Evolutionary conservation across 352 stramenopile genomes (phyloP).

Genomic region (Sclerospora graminicola): DNA sequence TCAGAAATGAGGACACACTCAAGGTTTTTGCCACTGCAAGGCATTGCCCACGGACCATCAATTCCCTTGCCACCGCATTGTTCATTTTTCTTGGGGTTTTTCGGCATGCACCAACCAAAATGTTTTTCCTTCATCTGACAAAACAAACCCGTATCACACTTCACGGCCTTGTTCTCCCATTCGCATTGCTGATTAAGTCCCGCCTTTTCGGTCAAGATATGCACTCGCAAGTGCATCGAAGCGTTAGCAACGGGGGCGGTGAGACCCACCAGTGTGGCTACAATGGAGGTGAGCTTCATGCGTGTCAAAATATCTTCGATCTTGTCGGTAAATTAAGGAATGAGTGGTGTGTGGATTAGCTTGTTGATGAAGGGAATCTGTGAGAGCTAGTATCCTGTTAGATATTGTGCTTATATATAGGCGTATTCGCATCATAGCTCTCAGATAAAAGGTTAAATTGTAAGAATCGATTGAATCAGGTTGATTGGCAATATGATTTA

Average conservation of each 20-base stretch:
- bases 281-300: conserved; percentile 14
- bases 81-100: background rate
- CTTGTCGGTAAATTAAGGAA: conserved; percentile 7
- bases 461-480: no score
- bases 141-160: conserved; percentile 18
- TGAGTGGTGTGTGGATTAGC: conserved; percentile 5
- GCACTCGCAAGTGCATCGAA: conserved; percentile 13
- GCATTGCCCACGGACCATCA: conserved; percentile 11
- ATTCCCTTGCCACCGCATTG: conserved; percentile 3
- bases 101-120: background rate
- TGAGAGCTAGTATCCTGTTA: background rate
- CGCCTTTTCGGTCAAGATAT: conserved; percentile 14
- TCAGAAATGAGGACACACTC: conserved; percentile 18
- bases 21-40: conserved; percentile 13
- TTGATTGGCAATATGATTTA: no score
- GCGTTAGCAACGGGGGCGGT: conserved; percentile 3
- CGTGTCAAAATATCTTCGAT: background rate
- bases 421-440: no score
- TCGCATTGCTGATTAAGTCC: conserved; percentile 18
- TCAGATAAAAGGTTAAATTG: no score
- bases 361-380: conserved; percentile 1
- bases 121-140: conserved; percentile 17
- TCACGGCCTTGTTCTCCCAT: conserved; percentile 20
- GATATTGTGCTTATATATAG: background rate
- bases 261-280: conserved; percentile 7